Percentiles rank a stretch among this genome's conserved stretches.
phyloP scores from a whole-genome alignment of 805 yeast species.

The Yamadazyma akitaensis region DNA sequence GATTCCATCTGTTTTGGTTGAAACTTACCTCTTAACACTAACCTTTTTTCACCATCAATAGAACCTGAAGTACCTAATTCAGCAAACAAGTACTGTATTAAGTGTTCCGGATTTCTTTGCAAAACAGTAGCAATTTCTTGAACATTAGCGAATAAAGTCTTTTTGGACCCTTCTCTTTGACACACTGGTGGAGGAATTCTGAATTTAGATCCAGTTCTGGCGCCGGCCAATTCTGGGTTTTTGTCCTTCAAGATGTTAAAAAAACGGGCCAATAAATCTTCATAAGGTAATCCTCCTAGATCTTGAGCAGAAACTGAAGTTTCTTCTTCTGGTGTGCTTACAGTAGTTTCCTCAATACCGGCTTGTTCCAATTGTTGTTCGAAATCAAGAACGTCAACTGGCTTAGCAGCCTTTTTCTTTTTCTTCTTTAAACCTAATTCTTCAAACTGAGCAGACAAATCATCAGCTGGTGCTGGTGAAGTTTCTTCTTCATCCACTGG shows the following conservation, averaged over 20 bases:
- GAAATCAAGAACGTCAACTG: conserved; percentile 68
- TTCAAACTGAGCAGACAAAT: conserved; percentile 34
- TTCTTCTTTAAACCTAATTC: conserved; percentile 58
- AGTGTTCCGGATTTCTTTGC: conserved; percentile 96
- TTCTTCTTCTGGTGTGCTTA: conserved; percentile 25
- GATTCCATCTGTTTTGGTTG: conserved; percentile 97
- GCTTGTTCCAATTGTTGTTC: conserved; percentile 89
- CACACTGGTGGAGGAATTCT: conserved; percentile 97
- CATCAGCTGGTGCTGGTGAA: conserved; percentile 25
- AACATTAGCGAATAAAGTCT: conserved; percentile 93
- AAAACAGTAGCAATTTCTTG: conserved; percentile 91
- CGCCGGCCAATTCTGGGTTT: conserved; percentile 98
- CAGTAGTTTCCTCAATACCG: conserved; percentile 58
- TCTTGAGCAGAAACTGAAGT: conserved; percentile 26
- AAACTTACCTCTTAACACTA: conserved; percentile 96
- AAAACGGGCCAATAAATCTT: conserved; percentile 75
- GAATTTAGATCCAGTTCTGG: conserved; percentile 85
- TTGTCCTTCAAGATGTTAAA: conserved; percentile 82
- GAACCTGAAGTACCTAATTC: conserved; percentile 99
- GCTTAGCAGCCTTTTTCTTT: conserved; percentile 69
- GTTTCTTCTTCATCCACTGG: conserved; percentile 23
- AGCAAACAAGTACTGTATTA: conserved; percentile 93
- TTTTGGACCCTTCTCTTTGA: conserved; percentile 95
- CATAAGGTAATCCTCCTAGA: conserved; percentile 65
- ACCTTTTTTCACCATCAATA: conserved; percentile 95